A percentile compares a stretch with the other conserved stretches of the same genome.
phyloP scores from a whole-genome alignment of 108 stramenopile genomes.

The Parietichytrium sp. region DNA sequence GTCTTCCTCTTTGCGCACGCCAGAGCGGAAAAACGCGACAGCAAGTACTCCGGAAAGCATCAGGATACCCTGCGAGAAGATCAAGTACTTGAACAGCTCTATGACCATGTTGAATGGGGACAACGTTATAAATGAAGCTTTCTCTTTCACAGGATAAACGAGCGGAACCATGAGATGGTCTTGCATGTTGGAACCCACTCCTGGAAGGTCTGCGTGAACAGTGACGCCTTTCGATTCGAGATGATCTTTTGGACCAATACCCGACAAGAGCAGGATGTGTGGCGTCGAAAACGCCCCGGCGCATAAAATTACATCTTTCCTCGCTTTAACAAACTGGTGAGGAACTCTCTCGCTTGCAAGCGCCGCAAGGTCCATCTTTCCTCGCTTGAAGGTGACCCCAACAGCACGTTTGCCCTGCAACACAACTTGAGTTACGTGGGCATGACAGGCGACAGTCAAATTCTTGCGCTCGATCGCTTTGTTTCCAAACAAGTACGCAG shows the following conservation, averaged over 20 bases:
- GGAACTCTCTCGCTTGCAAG: background rate
- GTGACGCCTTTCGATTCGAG: conserved; percentile 47
- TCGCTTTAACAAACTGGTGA: background rate
- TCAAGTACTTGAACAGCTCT: background rate
- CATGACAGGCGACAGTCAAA: background rate
- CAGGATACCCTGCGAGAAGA: background rate
- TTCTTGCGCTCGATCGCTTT: background rate
- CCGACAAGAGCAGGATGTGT: conserved; percentile 65
- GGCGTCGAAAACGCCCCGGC: conserved; percentile 69
- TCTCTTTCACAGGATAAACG: background rate
- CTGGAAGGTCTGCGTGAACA: conserved; percentile 46
- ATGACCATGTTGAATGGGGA: background rate
- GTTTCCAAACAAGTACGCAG: conserved; percentile 12
- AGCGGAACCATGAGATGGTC: conserved; percentile 57
- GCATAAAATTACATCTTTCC: conserved; percentile 66
- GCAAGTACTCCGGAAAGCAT: background rate
- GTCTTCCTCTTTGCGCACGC: background rate
- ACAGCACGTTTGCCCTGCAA: background rate
- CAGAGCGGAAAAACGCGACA: background rate
- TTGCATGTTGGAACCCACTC: conserved; percentile 64
- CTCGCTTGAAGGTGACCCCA: conserved; percentile 17
- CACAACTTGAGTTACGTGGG: background rate
- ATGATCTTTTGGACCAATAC: conserved; percentile 58
- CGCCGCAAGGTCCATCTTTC: background rate
- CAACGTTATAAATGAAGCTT: background rate